Evolutionary conservation across 2,329 filamentous ascomycete genomes (phyloP).

Genomic region (Cercospora sesami): DNA sequence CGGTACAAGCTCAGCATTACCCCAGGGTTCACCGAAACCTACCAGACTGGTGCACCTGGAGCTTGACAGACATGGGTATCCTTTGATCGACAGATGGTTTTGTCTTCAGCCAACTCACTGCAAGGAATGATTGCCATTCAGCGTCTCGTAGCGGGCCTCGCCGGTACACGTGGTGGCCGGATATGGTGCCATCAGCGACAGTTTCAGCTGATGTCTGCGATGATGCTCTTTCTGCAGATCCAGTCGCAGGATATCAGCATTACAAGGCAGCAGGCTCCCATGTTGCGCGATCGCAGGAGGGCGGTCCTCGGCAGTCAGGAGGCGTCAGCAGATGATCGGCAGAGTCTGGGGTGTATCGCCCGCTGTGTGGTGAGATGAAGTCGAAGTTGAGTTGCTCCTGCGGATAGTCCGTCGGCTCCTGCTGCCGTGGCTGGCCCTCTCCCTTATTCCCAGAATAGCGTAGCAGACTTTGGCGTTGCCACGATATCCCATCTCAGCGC

Average conservation of each 20-base stretch:
- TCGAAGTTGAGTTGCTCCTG: not conserved
- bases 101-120: not conserved
- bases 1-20: not conserved
- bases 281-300: not conserved
- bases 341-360: not conserved
- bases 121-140: not conserved
- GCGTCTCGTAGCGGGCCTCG: not conserved
- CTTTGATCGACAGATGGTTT: not conserved
- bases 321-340: not conserved
- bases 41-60: not conserved
- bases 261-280: not conserved
- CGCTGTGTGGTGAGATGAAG: conserved; percentile 1
- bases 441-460: not conserved
- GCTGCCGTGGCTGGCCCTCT: not conserved
- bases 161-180: not conserved
- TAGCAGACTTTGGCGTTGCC: not conserved
- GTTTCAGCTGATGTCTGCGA: conserved; percentile 1
- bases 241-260: not conserved
- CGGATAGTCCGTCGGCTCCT: not conserved
- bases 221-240: not conserved
- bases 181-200: not conserved
- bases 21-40: not conserved
- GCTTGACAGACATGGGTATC: not conserved
- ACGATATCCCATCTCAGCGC: not conserved
- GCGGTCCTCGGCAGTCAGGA: not conserved